These are phyloP conservation scores for Hyphopichia pseudoburtonii DNA, from an alignment of 1,139 yeast species.

Conservation along the genomic window DNA sequence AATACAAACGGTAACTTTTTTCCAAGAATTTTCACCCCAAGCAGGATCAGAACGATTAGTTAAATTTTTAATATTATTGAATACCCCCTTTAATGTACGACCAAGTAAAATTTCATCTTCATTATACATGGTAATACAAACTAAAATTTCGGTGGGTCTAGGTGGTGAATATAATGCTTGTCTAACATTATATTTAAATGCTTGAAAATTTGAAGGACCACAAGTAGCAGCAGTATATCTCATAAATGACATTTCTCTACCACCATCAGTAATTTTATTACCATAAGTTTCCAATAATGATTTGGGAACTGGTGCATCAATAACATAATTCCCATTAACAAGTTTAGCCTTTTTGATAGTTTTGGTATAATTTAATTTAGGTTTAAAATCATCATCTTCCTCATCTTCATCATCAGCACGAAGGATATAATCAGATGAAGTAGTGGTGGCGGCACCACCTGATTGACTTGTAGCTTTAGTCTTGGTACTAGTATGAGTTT, in stretches of 20 bases:
- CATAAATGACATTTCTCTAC: constrained; percentile 72
- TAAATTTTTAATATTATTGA: constrained; percentile 68
- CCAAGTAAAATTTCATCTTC: constrained; percentile 75
- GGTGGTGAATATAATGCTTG: constrained; percentile 68
- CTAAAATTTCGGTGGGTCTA: constrained; percentile 69
- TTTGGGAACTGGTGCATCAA: constrained; percentile 76
- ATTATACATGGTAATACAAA: constrained; percentile 78
- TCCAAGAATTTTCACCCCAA: constrained; percentile 85
- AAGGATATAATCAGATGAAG: constrained; percentile 1
- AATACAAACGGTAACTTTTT: constrained; percentile 69
- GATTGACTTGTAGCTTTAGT: constrained; percentile 6
- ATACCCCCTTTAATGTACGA: constrained; percentile 73
- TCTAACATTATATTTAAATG: constrained; percentile 61
- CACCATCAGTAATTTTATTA: constrained; percentile 43
- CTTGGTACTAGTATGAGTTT: constrained; percentile 9
- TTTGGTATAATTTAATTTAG: constrained; percentile 44
- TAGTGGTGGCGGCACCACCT: constrained; percentile 3
- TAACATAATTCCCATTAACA: constrained; percentile 70
- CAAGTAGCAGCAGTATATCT: constrained; percentile 82
- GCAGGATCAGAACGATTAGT: constrained; percentile 56
- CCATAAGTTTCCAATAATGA: constrained; percentile 56
- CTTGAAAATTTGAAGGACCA: constrained; percentile 64
- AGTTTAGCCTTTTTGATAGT: constrained; percentile 54
- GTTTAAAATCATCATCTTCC: constrained; percentile 43
- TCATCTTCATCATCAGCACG: constrained; percentile 15